A percentile compares a stretch with the other conserved stretches of the same genome.
Conservation (phyloP, 2,329 filamentous ascomycete species). For the Lasiodiplodia theobromae region DNA sequence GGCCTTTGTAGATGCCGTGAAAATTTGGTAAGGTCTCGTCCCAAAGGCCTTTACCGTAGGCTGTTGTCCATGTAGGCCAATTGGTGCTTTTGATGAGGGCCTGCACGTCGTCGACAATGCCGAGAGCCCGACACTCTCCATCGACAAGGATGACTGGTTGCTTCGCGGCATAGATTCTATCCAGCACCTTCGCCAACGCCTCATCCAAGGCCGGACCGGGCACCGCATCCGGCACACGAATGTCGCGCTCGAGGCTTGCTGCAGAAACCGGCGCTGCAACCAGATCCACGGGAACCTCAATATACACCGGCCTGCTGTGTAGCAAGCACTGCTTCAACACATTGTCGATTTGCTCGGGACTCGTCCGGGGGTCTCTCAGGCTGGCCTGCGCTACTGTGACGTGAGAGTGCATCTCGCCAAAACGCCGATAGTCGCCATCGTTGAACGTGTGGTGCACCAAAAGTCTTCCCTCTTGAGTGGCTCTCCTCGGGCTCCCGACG, state of each 20-base stretch:
- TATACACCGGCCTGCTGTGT: conserved; percentile 64
- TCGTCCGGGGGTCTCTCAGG: conserved; percentile 54
- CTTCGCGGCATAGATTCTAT: conserved; percentile 54
- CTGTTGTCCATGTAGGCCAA: conserved; percentile 58
- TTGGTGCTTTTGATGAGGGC: conserved; percentile 52
- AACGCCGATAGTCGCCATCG: conserved; percentile 61
- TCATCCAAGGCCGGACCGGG: conserved; percentile 35
- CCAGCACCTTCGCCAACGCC: conserved; percentile 35
- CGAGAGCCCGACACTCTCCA: conserved; percentile 54
- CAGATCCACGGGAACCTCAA: conserved; percentile 63
- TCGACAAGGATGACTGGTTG: conserved; percentile 62
- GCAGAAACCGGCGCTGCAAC: conserved; percentile 49
- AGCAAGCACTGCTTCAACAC: conserved; percentile 59
- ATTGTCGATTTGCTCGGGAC: conserved; percentile 60
- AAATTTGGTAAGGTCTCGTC: conserved; percentile 58
- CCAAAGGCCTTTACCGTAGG: conserved; percentile 59
- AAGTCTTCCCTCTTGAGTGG: conserved; percentile 52
- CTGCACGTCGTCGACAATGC: conserved; percentile 52
- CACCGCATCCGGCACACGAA: not conserved
- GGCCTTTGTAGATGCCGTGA: conserved; percentile 58
- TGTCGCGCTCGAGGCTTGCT: conserved; percentile 40
- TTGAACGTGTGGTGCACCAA: conserved; percentile 72
- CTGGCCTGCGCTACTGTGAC: conserved; percentile 61
- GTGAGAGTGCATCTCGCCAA: conserved; percentile 57
- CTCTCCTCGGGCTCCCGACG: conserved; percentile 59